Percentiles rank a stretch among this genome's conserved stretches.
Conservation (phyloP, 148 eudicot species). For the Rhododendron kiyosumense region DNA sequence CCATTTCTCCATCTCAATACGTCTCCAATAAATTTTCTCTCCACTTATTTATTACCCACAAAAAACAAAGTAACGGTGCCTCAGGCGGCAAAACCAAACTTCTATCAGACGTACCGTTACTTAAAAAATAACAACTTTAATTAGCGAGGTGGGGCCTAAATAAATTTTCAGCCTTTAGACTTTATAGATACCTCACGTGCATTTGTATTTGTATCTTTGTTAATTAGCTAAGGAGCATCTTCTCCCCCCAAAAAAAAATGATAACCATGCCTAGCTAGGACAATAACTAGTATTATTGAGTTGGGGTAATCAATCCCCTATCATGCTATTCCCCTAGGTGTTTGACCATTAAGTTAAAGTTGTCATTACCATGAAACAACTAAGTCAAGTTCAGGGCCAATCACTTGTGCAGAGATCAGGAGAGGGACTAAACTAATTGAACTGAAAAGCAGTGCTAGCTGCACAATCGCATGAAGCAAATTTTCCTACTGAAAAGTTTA, state of each 20-base stretch:
- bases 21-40: not conserved
- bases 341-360: not conserved
- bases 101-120: no score
- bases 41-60: not conserved
- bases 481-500: not conserved
- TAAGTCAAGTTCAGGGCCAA: not conserved
- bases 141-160: no score
- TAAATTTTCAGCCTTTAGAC: not conserved
- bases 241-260: not conserved
- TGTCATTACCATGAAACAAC: not conserved
- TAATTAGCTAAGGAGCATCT: not conserved
- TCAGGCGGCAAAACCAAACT: no score
- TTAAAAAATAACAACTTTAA: no score
- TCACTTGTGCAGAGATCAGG: not conserved
- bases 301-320: not conserved
- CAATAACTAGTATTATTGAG: not conserved
- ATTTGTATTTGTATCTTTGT: not conserved
- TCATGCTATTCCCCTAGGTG: not conserved
- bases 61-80: not conserved
- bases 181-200: not conserved
- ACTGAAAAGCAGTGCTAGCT: not conserved
- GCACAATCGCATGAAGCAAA: not conserved
- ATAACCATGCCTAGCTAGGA: not conserved
- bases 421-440: not conserved
- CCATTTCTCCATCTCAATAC: no score